phyloP scores from a whole-genome alignment of 805 yeast genomes.

The Maudiozyma bulderi region DNA sequence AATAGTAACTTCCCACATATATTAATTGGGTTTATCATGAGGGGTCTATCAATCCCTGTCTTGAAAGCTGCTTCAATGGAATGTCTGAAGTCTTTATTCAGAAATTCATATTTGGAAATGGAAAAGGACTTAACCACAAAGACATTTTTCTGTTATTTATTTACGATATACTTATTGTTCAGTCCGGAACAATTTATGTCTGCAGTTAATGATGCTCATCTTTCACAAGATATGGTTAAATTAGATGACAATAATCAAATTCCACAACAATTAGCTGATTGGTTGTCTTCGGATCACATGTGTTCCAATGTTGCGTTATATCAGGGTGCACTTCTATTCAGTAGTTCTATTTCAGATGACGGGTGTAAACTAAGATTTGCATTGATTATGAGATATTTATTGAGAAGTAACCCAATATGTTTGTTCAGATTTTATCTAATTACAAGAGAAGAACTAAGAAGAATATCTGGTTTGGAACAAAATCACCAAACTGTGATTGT shows the following conservation, averaged over 20 bases:
- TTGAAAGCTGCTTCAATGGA: constrained; percentile 40
- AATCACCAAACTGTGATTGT: constrained; percentile 21
- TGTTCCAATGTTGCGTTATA: constrained; percentile 28
- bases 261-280: constrained; percentile 29
- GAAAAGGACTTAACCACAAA: constrained; percentile 5
- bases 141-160: constrained; percentile 17
- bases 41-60: constrained; percentile 50
- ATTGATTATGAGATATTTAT: constrained; percentile 24
- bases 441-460: constrained; percentile 22
- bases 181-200: constrained; percentile 30
- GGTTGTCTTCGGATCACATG: constrained; percentile 21
- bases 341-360: constrained; percentile 29
- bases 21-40: constrained; percentile 37
- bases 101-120: constrained; percentile 33
- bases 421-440: constrained; percentile 25
- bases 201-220: constrained; percentile 27
- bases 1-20: constrained; percentile 41
- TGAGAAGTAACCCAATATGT: constrained; percentile 26
- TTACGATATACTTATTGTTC: constrained; percentile 29
- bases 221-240: constrained; percentile 23
- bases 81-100: constrained; percentile 36
- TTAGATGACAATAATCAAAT: constrained; percentile 28
- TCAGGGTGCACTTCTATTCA: constrained; percentile 29
- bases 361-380: constrained; percentile 29
- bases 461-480: constrained; percentile 19